Conservation (phyloP, 768 basidiomycete genomes). For the Suillus subalutaceus region DNA sequence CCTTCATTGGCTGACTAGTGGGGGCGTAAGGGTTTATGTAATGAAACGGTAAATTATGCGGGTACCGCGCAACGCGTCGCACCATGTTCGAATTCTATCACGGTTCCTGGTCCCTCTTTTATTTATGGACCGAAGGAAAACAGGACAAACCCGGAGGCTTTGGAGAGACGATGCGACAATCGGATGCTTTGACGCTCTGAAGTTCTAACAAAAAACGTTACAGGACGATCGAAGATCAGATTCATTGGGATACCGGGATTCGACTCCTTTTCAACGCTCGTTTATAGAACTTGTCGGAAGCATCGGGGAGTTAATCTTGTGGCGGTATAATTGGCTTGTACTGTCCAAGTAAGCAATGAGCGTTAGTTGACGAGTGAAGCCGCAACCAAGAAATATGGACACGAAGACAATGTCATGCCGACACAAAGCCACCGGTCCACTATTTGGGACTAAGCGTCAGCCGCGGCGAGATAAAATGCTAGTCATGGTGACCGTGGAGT, state of each 20-base stretch:
- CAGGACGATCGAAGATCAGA: not conserved
- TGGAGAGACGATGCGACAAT: not conserved
- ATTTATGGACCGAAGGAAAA: not conserved
- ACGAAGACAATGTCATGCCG: not conserved
- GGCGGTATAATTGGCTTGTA: not conserved
- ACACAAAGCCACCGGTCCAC: not conserved
- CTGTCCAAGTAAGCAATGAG: not conserved
- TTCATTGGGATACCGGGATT: not conserved
- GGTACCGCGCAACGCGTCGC: conserved; percentile 4
- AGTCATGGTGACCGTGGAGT: not conserved
- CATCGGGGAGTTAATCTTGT: not conserved
- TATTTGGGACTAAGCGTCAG: not conserved
- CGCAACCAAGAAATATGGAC: not conserved
- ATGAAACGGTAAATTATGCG: conserved; percentile 19
- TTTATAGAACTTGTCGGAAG: no score
- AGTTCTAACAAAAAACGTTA: not conserved
- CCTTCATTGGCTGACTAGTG: conserved; percentile 5
- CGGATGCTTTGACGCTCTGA: not conserved
- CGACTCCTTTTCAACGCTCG: not conserved
- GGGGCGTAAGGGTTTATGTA: conserved; percentile 17
- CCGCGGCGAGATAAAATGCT: not conserved
- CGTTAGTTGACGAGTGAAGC: not conserved
- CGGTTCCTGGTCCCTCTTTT: conserved; percentile 24
- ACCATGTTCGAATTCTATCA: conserved; percentile 15
- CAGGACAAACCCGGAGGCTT: not conserved